phyloP scores from a whole-genome alignment of 306 rosid species.

The Prunus mume region DNA sequence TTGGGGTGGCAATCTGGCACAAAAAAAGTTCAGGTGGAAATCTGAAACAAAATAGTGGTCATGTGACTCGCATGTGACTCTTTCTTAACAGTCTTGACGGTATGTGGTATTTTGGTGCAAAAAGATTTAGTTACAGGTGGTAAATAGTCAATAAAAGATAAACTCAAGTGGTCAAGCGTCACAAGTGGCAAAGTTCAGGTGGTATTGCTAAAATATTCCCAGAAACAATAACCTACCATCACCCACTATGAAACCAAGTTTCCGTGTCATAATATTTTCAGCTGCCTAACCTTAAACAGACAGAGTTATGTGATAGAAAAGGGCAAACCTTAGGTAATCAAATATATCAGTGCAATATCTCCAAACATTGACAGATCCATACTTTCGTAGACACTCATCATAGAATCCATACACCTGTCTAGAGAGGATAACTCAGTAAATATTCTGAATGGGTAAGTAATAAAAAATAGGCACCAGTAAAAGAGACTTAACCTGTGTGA shows the following conservation, averaged over 20 bases:
- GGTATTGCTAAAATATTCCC: too few relatives aligned
- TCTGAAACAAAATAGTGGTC: too few relatives aligned
- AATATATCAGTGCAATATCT: conserved; percentile 98
- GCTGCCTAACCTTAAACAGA: conserved; percentile 3
- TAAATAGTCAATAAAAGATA: too few relatives aligned
- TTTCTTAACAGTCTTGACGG: too few relatives aligned
- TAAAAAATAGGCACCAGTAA: conserved; percentile 6
- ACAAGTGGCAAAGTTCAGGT: too few relatives aligned
- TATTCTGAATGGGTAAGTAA: conserved; percentile 18
- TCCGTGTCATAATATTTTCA: conserved; percentile 5
- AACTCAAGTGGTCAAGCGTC: too few relatives aligned
- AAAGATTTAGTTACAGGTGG: too few relatives aligned
- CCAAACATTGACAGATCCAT: conserved; percentile 99
- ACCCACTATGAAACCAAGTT: neutral
- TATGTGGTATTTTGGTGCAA: too few relatives aligned
- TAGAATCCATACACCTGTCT: conserved; percentile 99
- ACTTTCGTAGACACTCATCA: conserved; percentile 97
- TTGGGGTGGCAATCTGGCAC: too few relatives aligned
- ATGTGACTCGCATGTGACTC: too few relatives aligned
- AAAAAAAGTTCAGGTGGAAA: too few relatives aligned
- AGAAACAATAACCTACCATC: neutral
- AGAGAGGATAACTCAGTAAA: conserved; percentile 36
- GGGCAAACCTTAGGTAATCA: conserved; percentile 83
- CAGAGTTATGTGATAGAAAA: neutral
- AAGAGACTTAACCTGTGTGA: conserved; percentile 79